Base-by-base conservation (phyloP, 352 stramenopile genomes). In the Phytopythium litorale region DNA sequence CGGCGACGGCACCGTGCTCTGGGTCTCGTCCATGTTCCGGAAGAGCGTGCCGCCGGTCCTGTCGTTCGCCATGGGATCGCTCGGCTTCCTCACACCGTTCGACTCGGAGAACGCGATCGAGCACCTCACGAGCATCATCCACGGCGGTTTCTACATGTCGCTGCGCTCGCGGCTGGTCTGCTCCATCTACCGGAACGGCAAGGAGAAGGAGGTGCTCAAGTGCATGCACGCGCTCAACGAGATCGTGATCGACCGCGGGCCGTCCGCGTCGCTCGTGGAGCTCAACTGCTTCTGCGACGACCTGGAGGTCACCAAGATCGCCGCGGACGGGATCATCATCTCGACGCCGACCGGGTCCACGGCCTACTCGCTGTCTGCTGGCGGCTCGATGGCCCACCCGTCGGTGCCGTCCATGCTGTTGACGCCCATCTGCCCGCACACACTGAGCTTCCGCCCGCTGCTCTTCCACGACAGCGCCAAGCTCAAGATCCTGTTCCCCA, bases 351-450 rank as follows among this genome's bases (percentile, higher is more conserved):
- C 97, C 18, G 97, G 97, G 16, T 99, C 94, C 9, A 99, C 97
- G 3, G 97, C 97, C 1, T 99, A 99, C 72, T 98, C 91, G 55
- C 91, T 99, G 68, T 97, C 97, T 16, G 97, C 97, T 2, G 98
- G 98, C 16, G 97, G 97, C 0, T 98, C 92, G 28, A 99, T 99
- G 71, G 94, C 98, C 0, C 98, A 99, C 72, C 98, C 98, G 28
- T 94, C 96, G 0, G 97, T 99, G 54, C 97, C 97, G 32, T 92
- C 91, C 43, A 99, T 99, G 73, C 74, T 99, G 18, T 96, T 99
- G 42, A 99, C 97, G 35, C 97, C 98, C 1, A 99, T 99, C 63
- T 99, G 97, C 70, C 97, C 98, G 1, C 98, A 99, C 77, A 98
- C 98, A 15, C 76, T 99, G 25, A 97, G 90, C 60, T 97, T 98